A percentile compares a stretch with the other conserved stretches of the same genome.
Conservation (phyloP, 2,329 filamentous ascomycete genomes). For the Phaeosphaeriaceae sp. region DNA sequence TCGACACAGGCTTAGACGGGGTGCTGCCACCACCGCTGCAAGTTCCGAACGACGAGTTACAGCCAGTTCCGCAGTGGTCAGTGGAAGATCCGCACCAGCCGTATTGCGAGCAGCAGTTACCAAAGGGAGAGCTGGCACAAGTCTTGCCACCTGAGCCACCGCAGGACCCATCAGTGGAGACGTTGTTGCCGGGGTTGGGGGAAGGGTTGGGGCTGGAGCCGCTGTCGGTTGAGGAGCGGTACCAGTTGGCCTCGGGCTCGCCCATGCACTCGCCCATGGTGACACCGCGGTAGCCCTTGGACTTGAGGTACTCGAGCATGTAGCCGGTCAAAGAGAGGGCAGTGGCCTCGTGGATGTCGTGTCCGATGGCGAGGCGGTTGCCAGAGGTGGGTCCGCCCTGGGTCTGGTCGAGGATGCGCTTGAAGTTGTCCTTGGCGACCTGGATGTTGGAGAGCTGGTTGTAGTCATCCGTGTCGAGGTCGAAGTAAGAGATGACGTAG, state of each 20-base stretch:
- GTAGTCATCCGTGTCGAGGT: conserved; percentile 63
- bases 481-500: conserved; percentile 67
- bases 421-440: conserved; percentile 50
- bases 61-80: conserved; percentile 44
- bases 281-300: conserved; percentile 53
- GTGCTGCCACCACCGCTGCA: conserved; percentile 15
- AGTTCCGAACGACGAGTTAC: conserved; percentile 40
- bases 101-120: conserved; percentile 54
- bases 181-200: conserved; percentile 17
- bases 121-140: conserved; percentile 38
- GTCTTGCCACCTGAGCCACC: conserved; percentile 28
- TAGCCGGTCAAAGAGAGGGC: conserved; percentile 52
- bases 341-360: conserved; percentile 57
- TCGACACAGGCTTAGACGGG: conserved; percentile 8
- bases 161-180: conserved; percentile 29
- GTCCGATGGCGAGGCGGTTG: conserved; percentile 61
- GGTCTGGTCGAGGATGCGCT: conserved; percentile 35
- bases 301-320: conserved; percentile 51
- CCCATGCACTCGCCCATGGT: conserved; percentile 58
- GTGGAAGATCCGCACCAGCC: conserved; percentile 49
- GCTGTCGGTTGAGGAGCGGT: conserved; percentile 50
- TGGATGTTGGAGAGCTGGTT: conserved; percentile 44
- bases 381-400: conserved; percentile 19
- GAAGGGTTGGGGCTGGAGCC: conserved; percentile 15
- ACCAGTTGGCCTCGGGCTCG: conserved; percentile 58